A percentile compares a stretch with the other conserved stretches of the same genome.
Evolutionary conservation across 768 basidiomycete genomes (phyloP).

Genomic region (Artomyces pyxidatus): DNA sequence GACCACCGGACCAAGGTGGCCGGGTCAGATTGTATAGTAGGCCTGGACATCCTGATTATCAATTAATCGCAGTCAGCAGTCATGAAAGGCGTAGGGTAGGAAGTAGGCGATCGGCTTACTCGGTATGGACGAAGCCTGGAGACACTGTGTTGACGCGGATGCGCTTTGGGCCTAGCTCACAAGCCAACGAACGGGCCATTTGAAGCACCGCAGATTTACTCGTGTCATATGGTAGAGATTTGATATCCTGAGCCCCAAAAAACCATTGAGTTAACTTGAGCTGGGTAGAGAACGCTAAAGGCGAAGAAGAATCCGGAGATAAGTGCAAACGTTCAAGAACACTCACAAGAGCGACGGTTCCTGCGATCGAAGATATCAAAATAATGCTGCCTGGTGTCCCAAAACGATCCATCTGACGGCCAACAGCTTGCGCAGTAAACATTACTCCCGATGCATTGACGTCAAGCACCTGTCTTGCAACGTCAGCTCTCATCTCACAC

Average conservation of each 20-base stretch:
- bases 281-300: not conserved
- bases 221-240: constrained; percentile 66
- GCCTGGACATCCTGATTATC: not conserved
- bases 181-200: constrained; percentile 74
- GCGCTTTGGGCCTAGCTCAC: constrained; percentile 53
- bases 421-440: constrained; percentile 26
- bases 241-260: constrained; percentile 42
- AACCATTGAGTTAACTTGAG: not conserved
- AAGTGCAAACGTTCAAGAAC: not conserved
- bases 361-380: constrained; percentile 35
- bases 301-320: not conserved
- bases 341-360: constrained; percentile 28
- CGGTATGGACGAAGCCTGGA: constrained; percentile 64
- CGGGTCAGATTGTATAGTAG: not conserved
- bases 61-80: too few species aligned
- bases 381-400: constrained; percentile 31
- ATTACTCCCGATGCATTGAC: constrained; percentile 43
- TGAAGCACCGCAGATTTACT: constrained; percentile 72
- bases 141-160: constrained; percentile 71
- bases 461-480: constrained; percentile 58
- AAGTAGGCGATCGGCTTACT: not conserved
- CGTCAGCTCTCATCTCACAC: too few species aligned
- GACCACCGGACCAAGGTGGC: not conserved
- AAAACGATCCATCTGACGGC: constrained; percentile 24
- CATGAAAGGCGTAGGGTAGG: not conserved